These are phyloP conservation scores for Allodekkera sacchari DNA, from an alignment of 805 yeast species.

Conservation along the genomic window DNA sequence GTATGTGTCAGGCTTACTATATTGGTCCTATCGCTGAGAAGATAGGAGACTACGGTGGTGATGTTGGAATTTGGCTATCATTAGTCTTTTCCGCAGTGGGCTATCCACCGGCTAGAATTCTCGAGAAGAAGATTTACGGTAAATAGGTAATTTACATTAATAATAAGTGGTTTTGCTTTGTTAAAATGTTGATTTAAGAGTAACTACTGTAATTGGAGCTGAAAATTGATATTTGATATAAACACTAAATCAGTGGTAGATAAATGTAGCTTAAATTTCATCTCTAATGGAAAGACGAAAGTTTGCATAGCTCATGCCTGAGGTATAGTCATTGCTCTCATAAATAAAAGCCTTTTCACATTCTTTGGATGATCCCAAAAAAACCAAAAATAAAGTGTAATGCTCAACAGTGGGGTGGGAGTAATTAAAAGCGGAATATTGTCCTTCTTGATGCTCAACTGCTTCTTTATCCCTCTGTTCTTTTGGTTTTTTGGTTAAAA, in stretches of 20 bases:
- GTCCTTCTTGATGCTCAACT: background rate
- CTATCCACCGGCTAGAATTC: constrained; percentile 50
- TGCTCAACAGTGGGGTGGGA: constrained; percentile 1
- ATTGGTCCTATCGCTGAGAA: constrained; percentile 60
- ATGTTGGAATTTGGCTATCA: constrained; percentile 67
- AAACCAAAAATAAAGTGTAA: background rate
- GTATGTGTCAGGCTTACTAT: constrained; percentile 76
- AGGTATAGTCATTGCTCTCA: background rate
- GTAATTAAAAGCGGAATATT: background rate
- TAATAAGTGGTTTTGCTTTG: constrained; percentile 23
- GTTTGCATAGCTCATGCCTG: constrained; percentile 1
- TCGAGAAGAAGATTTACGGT: constrained; percentile 37
- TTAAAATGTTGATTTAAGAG: no score
- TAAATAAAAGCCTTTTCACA: background rate
- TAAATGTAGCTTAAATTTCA: no score
- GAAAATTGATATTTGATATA: no score
- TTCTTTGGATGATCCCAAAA: background rate
- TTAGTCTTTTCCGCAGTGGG: constrained; percentile 54
- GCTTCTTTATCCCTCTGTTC: background rate
- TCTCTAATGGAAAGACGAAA: no score
- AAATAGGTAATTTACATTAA: constrained; percentile 5
- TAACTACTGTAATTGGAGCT: no score
- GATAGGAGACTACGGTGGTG: constrained; percentile 59
- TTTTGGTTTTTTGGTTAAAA: background rate
- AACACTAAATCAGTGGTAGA: no score